Evolutionary conservation across 257 asterid genomes (phyloP), one percentile per base, ranked within the genome.

Genomic region (Haberlea rhodopensis): DNA sequence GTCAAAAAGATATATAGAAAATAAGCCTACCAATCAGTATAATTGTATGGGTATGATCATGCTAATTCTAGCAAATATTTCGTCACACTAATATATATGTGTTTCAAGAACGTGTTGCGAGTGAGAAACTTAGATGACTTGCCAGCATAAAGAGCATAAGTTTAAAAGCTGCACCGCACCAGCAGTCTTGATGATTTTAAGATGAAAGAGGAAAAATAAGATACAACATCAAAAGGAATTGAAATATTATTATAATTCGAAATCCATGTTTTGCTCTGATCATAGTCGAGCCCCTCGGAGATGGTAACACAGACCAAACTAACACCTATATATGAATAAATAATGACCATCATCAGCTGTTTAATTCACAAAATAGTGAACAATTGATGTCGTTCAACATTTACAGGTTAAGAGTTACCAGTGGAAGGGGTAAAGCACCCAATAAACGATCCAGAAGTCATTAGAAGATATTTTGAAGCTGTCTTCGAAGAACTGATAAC

Each of bases 381-480:
- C 34, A 2, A 0, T 8, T 15, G 13, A 25, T 15, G 9, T 21
- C 24, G 31, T 32, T 18, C 3, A 18, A 21, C 7, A 11, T 59
- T 4, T n/a, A 9, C 28, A 16, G 16, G 26, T 8, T 15, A 16
- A n/a, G 64, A 77, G 83, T 3, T 74, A 87, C 99, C 99, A 89
- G 99, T 66, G 99, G 97, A 66, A 92, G 94, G 60, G 99, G 99
- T 75, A 92, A 85, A 32, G 97, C 94, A 2, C 95, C 89, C 53
- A 85, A 57, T 74, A 67, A 65, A 89, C 95, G 45, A 92, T 74
- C 87, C 84, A 87, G 84, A 92, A 90, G 29, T 80, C 56, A 66
- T 82, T 20, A 73, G 43, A 57, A 87, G 70, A 70, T 90, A 92
- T 60, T 85, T 75, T 1, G 67, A 65, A 0, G 95, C 96, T 45